Evolutionary conservation across 768 basidiomycete genomes (phyloP), one percentile per base, ranked within the genome.

Genomic region (Gyrodon lividus): DNA sequence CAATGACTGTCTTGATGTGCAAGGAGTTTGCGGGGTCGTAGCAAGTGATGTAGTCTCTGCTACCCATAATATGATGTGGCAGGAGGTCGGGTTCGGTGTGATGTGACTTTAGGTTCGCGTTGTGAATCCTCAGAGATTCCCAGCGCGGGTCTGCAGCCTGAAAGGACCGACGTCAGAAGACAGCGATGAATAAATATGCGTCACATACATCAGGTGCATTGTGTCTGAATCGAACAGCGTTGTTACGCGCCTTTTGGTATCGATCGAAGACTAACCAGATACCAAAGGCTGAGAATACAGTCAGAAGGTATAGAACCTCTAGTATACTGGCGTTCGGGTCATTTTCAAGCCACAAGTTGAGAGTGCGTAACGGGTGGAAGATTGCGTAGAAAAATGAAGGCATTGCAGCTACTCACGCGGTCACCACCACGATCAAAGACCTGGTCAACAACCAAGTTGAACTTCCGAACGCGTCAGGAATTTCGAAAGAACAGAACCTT

Each of bases 21-120:
- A 88, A 76, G 19, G 84, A 86, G 13, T 90, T 95, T 4, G 93
- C 84, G 13, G 96, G 96, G 68, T 98, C 96, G 60, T 83, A 98
- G 65, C 87, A 86, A 2, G 96, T 98, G 53, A 98, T 87, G 63
- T 88, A 92, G 37, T 82, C 76, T 41, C 81, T 74, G 35, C 75
- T 76, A 1, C 72, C 65, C 26, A 78, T 65, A 12, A 69, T 64
- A 39, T 77, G 62, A 1, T 75, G 63, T 3, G 86, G 83, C 33
- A 79, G 70, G 28, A 93, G 73, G 9, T 77, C 76, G 2, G 73
- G 67, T 55, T 81, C 74, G 6, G 72, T 70, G 35, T 78, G 66
- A 66, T 95, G 92, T 4, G 89, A 84, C 54, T 77, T 75, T 39
- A 93, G 74, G 46, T 74, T 72, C 6, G 91, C 79, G 19, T 84